These are phyloP conservation scores for Cystobasidium pallidum DNA, from an alignment of 1,284 basidiomycete species.

Conservation along the genomic window DNA sequence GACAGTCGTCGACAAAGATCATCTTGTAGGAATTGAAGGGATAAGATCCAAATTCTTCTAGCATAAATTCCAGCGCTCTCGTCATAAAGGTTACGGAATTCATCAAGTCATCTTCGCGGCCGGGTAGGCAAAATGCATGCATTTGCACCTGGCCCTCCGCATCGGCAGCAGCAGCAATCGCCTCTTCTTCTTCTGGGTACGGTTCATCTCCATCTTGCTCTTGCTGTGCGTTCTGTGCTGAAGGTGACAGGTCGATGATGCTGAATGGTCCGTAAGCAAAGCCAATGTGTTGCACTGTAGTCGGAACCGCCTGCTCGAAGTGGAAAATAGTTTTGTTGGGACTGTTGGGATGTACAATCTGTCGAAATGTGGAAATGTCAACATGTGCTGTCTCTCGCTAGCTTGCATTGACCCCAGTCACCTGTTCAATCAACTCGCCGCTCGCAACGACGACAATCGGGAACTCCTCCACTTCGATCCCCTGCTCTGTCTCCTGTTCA, in stretches of 20 bases:
- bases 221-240: constrained; percentile 24
- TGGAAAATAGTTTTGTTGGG: constrained; percentile 93
- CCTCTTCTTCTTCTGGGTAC: constrained; percentile 64
- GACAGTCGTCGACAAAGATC: constrained; percentile 91
- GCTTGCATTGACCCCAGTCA: not conserved
- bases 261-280: constrained; percentile 96
- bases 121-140: constrained; percentile 90
- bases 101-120: constrained; percentile 69
- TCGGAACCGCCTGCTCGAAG: constrained; percentile 83
- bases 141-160: constrained; percentile 72
- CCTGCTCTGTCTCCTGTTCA: constrained; percentile 60
- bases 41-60: constrained; percentile 91
- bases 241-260: constrained; percentile 68
- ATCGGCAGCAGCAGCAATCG: constrained; percentile 48
- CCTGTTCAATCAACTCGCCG: constrained; percentile 90
- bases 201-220: constrained; percentile 43
- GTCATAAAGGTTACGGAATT: constrained; percentile 76
- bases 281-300: constrained; percentile 91
- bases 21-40: constrained; percentile 91
- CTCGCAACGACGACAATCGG: constrained; percentile 88
- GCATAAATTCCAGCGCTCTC: constrained; percentile 87
- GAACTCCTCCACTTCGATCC: constrained; percentile 64
- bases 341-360: constrained; percentile 92
- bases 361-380: constrained; percentile 89
- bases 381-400: not conserved